Evolutionary conservation across 495 filamentous ascomycete genomes (phyloP), one percentile per base, ranked within the genome.

Genomic region (Tuber umbilicatum): DNA sequence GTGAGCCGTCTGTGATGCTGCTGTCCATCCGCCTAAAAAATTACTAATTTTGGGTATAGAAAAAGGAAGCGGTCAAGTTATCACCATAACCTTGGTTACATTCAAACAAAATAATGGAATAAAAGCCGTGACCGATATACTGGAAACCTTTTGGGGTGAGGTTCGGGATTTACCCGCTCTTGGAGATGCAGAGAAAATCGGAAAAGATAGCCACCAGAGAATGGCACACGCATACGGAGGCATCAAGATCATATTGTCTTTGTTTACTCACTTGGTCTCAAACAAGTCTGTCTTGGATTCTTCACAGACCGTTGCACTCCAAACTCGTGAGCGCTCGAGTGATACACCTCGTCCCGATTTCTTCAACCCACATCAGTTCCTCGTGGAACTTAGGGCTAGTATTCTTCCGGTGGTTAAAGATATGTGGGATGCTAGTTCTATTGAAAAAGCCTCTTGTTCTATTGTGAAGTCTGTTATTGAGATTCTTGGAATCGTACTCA

Each of bases 31-130:
- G 73, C 27, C 27, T 70, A 40, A 69, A 14, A 40, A 69, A 14
- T 70, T 72, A 21, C 73, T 72, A 71, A 70, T 74, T 73, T 45
- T 78, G 50, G 40, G 37, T 71, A 47, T 70, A 79, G 77, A 79
- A 70, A 80, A 79, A 77, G 78, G 77, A 41, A 79, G 64, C 27
- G 78, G 76, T 67, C 78, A 76, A 76, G 89, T 92, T 41, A 87
- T 97, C 68, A 92, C 92, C 12, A 86, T 94, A 23, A 90, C 97
- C 42, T 83, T 97, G 43, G 87, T 94, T 76, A 90, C 92, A 23
- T 97, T 98, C 85, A 95, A 94, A 83, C 90, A 91, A 69, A 86
- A 87, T 71, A 88, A 90, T 60, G 95, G 95, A 2, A 85, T 99
- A 55, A 88, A 89, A 42, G 85, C 88, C 27, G 84, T 98, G 41